Percentiles rank a stretch among this genome's conserved stretches.
phyloP scores from a whole-genome alignment of 257 asterid species.

The Ehretia macrophylla region DNA sequence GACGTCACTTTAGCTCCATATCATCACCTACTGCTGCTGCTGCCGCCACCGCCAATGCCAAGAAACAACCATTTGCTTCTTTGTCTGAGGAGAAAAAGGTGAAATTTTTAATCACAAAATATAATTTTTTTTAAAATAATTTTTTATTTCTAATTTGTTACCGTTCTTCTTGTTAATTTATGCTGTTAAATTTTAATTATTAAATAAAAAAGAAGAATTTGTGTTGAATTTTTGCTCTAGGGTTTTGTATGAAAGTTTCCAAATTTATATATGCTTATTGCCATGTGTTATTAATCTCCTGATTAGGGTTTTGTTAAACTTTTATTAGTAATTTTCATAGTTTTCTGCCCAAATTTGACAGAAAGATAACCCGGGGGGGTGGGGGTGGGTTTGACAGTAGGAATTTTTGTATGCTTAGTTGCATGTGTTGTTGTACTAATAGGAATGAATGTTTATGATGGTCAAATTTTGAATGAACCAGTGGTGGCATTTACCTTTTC shows the following conservation, averaged over 20 bases:
- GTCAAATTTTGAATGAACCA: background rate
- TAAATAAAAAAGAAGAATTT: background rate
- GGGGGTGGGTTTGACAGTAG: background rate
- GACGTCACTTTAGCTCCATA: slow-evolving; percentile 65
- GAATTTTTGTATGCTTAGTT: background rate
- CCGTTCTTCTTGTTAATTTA: background rate
- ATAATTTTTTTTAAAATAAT: background rate
- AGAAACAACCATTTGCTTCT: slow-evolving; percentile 51
- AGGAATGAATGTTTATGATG: background rate
- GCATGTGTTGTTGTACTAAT: background rate
- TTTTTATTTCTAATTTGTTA: background rate
- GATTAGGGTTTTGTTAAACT: slow-evolving; percentile 5
- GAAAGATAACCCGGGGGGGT: too few relatives aligned
- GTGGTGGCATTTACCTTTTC: background rate
- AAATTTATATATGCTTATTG: background rate
- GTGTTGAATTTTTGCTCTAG: background rate
- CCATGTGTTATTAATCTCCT: background rate
- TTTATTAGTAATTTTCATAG: background rate
- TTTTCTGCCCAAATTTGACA: too few relatives aligned
- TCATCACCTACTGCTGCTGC: slow-evolving; percentile 53
- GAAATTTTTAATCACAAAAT: background rate
- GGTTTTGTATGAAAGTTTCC: background rate
- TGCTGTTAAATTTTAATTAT: background rate
- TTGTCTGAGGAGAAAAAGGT: slow-evolving; percentile 88
- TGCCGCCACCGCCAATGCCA: slow-evolving; percentile 33